Percentiles rank a stretch among this genome's conserved stretches.
Evolutionary conservation across 148 eudicot genomes (phyloP).

Genomic region (Nepenthes gracilis): DNA sequence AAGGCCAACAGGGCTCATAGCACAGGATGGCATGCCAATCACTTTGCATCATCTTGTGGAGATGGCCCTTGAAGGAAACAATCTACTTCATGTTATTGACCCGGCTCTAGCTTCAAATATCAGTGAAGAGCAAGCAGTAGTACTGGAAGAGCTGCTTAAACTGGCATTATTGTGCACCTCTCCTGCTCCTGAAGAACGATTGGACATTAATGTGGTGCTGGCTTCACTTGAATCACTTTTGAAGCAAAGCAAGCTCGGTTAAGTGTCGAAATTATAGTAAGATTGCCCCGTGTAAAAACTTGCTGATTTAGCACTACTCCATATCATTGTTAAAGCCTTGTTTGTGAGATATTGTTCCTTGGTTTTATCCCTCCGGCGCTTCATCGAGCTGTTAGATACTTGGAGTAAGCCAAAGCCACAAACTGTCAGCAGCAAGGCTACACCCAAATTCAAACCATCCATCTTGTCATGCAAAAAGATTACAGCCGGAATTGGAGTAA

Average conservation of each 20-base stretch:
- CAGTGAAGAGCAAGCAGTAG: conserved; percentile 30
- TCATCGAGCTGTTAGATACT: no score
- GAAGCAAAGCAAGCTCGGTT: background rate
- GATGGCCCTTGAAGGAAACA: conserved; percentile 24
- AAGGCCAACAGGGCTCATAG: conserved; percentile 60
- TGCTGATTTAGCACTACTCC: background rate
- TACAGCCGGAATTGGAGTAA: background rate
- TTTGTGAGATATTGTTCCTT: background rate
- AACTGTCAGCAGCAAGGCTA: background rate
- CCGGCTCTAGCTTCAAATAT: conserved; percentile 27
- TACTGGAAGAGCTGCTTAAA: conserved; percentile 39
- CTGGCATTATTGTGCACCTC: conserved; percentile 70
- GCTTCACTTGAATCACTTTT: conserved; percentile 27
- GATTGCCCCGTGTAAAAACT: background rate
- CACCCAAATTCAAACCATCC: background rate
- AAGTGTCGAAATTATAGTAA: background rate
- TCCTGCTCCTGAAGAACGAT: conserved; percentile 53
- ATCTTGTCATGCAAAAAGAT: background rate
- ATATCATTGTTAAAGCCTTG: background rate
- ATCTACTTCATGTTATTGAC: conserved; percentile 37
- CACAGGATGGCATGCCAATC: conserved; percentile 40
- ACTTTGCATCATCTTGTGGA: conserved; percentile 58
- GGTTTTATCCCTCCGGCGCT: background rate
- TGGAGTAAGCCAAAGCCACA: background rate
- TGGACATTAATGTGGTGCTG: conserved; percentile 41